Percentiles rank a stretch among this genome's conserved stretches.
phyloP scores from a whole-genome alignment of 139 green algal species.

The Micromonas commoda region DNA sequence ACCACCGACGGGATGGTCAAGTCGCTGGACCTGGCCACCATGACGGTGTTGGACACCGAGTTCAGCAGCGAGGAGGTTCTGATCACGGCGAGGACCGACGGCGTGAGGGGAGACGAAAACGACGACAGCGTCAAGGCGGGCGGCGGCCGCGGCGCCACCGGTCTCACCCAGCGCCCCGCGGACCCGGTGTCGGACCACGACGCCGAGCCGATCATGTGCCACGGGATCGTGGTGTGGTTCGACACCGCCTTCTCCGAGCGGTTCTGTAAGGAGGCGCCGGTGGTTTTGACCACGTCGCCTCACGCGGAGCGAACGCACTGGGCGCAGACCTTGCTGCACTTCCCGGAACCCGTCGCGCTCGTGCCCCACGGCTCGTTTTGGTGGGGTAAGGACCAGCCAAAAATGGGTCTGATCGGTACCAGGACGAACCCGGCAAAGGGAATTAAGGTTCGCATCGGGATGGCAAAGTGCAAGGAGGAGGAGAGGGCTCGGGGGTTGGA shows the following conservation, averaged over 20 bases:
- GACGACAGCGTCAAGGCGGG: not conserved
- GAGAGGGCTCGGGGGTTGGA: slow-evolving; percentile 61
- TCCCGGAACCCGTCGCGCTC: slow-evolving; percentile 46
- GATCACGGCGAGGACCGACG: slow-evolving; percentile 32
- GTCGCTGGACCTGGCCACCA: slow-evolving; percentile 65
- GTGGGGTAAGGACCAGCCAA: no score
- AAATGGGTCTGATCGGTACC: no score
- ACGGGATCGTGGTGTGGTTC: slow-evolving; percentile 89
- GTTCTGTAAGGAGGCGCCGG: slow-evolving; percentile 68
- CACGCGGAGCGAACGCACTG: slow-evolving; percentile 71
- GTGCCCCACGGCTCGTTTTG: not conserved
- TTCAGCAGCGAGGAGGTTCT: slow-evolving; percentile 71
- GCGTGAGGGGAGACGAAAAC: not conserved
- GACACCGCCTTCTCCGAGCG: slow-evolving; percentile 74
- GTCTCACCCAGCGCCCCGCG: no score
- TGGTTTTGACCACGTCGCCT: slow-evolving; percentile 75
- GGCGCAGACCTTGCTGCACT: slow-evolving; percentile 78
- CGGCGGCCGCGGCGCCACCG: slow-evolving; percentile 20
- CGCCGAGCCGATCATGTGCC: slow-evolving; percentile 21
- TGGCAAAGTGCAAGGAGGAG: slow-evolving; percentile 47
- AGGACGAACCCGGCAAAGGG: not conserved
- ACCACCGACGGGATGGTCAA: slow-evolving; percentile 17
- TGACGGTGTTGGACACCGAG: slow-evolving; percentile 62
- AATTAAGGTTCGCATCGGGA: slow-evolving; percentile 59
- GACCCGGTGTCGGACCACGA: no score